A percentile compares a stretch with the other conserved stretches of the same genome.
phyloP scores from a whole-genome alignment of 306 rosid species.

The cucumber (Cucumis sativus) region DNA sequence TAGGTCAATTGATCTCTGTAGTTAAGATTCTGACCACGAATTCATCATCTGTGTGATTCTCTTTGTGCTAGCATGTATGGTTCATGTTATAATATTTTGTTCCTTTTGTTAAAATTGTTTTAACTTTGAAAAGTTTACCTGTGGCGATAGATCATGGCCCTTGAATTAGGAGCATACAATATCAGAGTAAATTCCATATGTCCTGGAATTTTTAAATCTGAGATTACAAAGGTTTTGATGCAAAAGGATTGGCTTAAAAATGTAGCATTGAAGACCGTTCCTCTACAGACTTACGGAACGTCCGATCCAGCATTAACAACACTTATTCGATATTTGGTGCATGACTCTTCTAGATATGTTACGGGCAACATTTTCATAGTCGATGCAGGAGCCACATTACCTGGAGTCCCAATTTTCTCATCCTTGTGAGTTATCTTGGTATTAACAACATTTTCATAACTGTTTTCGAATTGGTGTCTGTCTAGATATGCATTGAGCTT shows the following conservation, averaged over 20 bases:
- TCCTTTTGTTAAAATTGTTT: not conserved
- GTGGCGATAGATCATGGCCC: conserved; percentile 46
- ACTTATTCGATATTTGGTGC: conserved; percentile 46
- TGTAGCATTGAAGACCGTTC: conserved; percentile 36
- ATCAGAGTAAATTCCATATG: conserved; percentile 70
- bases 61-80: no score
- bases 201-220: conserved; percentile 67
- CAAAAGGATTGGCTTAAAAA: conserved; percentile 48
- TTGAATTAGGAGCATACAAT: conserved; percentile 57
- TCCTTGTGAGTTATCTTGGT: conserved; percentile 23
- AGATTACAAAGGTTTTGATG: conserved; percentile 48
- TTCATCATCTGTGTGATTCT: not conserved
- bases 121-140: not conserved
- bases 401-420: conserved; percentile 66
- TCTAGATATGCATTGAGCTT: no score
- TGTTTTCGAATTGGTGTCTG: no score
- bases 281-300: conserved; percentile 36
- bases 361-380: conserved; percentile 49
- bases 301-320: conserved; percentile 64
- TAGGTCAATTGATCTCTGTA: not conserved
- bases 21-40: not conserved
- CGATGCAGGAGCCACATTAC: conserved; percentile 49
- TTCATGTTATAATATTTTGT: no score
- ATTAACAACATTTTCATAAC: no score
- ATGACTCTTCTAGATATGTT: conserved; percentile 55